phyloP scores from a whole-genome alignment of 768 basidiomycete species.

The Polyporus arcularius region DNA sequence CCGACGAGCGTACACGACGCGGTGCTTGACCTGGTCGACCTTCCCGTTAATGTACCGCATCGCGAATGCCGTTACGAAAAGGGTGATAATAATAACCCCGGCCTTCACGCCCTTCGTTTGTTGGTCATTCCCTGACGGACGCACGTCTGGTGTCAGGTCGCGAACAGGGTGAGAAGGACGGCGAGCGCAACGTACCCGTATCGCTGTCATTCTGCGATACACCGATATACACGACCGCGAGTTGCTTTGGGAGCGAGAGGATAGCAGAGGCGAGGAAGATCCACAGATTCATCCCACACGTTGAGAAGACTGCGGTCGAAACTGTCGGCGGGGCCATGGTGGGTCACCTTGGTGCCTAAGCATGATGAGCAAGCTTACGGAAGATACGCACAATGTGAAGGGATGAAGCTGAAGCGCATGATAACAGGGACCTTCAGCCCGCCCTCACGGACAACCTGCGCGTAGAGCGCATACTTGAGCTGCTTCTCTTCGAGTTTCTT shows the following conservation, averaged over 20 bases:
- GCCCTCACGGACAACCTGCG: constrained; percentile 73
- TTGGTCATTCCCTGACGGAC: neutral
- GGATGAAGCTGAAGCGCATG: constrained; percentile 77
- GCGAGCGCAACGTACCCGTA: neutral
- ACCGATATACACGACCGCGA: constrained; percentile 88
- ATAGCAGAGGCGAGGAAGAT: constrained; percentile 76
- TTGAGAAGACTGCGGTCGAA: constrained; percentile 82
- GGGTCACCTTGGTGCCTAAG: too few relatives aligned
- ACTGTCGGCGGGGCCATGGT: constrained; percentile 41
- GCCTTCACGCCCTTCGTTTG: constrained; percentile 63
- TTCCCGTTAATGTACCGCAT: constrained; percentile 79
- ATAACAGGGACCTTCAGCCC: constrained; percentile 82
- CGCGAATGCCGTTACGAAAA: constrained; percentile 68
- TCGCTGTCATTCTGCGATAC: constrained; percentile 27
- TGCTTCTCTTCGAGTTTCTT: constrained; percentile 56
- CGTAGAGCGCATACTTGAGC: constrained; percentile 49
- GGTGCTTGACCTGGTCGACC: constrained; percentile 67
- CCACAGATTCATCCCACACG: constrained; percentile 82
- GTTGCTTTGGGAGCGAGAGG: constrained; percentile 84
- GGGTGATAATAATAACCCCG: constrained; percentile 62
- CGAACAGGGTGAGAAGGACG: neutral
- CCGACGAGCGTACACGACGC: constrained; percentile 63
- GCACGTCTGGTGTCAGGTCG: neutral
- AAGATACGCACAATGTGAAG: constrained; percentile 68
- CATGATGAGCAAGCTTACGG: neutral